Percentiles rank a stretch among this genome's conserved stretches.
Evolutionary conservation across 2,329 filamentous ascomycete species (phyloP).

Genomic region (Aspergillus novofumigatus): DNA sequence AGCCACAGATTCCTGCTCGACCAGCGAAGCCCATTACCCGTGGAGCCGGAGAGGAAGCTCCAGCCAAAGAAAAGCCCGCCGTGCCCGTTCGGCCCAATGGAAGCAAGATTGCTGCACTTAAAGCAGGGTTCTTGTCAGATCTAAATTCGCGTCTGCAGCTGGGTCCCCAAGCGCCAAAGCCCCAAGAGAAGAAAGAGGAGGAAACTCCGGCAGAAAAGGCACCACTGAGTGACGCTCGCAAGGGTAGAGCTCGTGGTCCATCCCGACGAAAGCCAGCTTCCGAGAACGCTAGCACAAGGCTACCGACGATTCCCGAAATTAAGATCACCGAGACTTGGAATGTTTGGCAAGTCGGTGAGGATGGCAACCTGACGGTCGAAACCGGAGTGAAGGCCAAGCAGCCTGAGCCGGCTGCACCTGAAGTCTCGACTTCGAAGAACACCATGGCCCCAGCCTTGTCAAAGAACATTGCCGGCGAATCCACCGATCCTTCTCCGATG

Average conservation of each 20-base stretch:
- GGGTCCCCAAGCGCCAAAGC: constrained; percentile 74
- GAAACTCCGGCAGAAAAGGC: constrained; percentile 65
- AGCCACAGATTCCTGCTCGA: constrained; percentile 63
- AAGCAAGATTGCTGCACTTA: constrained; percentile 84
- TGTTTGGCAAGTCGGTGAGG: constrained; percentile 35
- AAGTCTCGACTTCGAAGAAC: constrained; percentile 9
- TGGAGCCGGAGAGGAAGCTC: constrained; percentile 31
- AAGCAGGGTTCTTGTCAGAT: constrained; percentile 89
- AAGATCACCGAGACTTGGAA: constrained; percentile 38
- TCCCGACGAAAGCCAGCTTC: constrained; percentile 65
- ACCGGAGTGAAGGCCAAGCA: constrained; percentile 12
- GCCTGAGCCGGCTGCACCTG: constrained; percentile 9
- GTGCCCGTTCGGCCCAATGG: constrained; percentile 74
- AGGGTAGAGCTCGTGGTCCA: constrained; percentile 83
- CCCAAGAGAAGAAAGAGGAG: constrained; percentile 62
- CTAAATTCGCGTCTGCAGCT: constrained; percentile 84
- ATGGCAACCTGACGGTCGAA: constrained; percentile 33
- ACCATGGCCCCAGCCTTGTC: constrained; percentile 28
- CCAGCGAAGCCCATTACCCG: constrained; percentile 51
- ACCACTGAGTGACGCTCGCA: constrained; percentile 83
- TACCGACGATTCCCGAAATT: constrained; percentile 35
- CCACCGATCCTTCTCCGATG: constrained; percentile 25
- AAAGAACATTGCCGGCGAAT: constrained; percentile 33
- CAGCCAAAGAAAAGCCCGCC: constrained; percentile 70
- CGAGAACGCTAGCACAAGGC: constrained; percentile 50